Percentiles rank a stretch among this genome's conserved stretches.
These are phyloP conservation scores for Camelina laxa DNA, from an alignment of 345 rosid genomes.

Conservation along the genomic window DNA sequence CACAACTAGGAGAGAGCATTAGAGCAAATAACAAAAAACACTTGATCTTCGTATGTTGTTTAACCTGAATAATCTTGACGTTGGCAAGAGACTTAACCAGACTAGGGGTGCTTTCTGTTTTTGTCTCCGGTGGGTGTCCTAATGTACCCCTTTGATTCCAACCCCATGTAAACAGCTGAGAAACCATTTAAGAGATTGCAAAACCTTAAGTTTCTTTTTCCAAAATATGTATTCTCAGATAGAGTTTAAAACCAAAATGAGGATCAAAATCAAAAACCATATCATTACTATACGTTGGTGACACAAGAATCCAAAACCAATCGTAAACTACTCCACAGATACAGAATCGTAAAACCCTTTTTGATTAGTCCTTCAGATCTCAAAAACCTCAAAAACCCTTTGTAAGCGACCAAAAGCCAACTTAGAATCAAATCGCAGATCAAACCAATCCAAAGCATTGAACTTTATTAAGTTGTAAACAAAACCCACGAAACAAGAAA, in stretches of 20 bases:
- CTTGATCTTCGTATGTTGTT: background rate
- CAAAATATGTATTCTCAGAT: conserved; percentile 2
- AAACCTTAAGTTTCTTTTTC: background rate
- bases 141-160: conserved; percentile 99
- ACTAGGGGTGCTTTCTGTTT: conserved; percentile 86
- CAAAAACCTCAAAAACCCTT: conserved; percentile 28
- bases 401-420: background rate
- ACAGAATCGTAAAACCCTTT: conserved; percentile 29
- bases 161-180: conserved; percentile 98
- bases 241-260: background rate
- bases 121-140: conserved; percentile 91
- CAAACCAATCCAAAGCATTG: background rate
- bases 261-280: background rate
- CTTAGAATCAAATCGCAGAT: background rate
- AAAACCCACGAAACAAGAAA: conserved; percentile 1
- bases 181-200: conserved; percentile 17
- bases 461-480: background rate
- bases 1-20: background rate
- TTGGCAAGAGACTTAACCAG: conserved; percentile 74
- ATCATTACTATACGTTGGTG: background rate
- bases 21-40: background rate
- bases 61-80: conserved; percentile 88
- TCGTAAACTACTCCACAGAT: background rate
- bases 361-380: conserved; percentile 17
- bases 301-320: conserved; percentile 23